phyloP scores from a whole-genome alignment of 306 rosid genomes.

The Gastrolobium bilobum region DNA sequence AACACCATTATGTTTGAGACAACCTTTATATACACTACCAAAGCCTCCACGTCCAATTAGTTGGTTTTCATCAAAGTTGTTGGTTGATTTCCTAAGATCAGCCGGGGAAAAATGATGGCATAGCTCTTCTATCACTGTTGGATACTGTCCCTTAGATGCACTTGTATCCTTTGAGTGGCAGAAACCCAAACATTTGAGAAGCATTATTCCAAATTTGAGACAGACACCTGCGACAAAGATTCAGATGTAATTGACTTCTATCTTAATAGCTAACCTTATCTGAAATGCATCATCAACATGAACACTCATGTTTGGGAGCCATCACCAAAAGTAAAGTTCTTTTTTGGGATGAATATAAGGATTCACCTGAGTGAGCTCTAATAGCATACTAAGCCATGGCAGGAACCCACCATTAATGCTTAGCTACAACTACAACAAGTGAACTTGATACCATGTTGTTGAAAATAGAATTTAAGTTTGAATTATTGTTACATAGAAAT shows the following conservation, averaged over 20 bases:
- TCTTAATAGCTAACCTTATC: background rate
- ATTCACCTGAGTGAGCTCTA: too few species aligned
- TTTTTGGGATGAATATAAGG: too few species aligned
- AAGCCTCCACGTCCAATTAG: background rate
- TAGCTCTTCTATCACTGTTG: constrained; percentile 31
- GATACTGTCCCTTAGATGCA: background rate
- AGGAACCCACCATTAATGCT: too few species aligned
- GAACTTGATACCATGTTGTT: too few species aligned
- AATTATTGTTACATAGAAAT: too few species aligned
- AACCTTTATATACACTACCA: constrained; percentile 13
- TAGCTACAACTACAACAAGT: too few species aligned
- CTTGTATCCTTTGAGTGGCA: background rate
- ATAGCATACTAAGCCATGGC: too few species aligned
- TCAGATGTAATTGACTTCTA: background rate
- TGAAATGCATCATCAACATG: background rate
- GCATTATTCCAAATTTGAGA: background rate
- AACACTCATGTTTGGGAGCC: background rate
- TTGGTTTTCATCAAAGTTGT: constrained; percentile 24
- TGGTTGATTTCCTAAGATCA: constrained; percentile 41
- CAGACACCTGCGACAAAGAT: background rate
- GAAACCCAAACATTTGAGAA: background rate
- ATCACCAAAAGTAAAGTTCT: too few species aligned
- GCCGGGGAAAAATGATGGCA: constrained; percentile 44
- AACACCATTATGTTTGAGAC: background rate
- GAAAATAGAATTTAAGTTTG: too few species aligned